Conservation (phyloP, 164 flowering plant genomes). For the Chimonanthus praecox region DNA sequence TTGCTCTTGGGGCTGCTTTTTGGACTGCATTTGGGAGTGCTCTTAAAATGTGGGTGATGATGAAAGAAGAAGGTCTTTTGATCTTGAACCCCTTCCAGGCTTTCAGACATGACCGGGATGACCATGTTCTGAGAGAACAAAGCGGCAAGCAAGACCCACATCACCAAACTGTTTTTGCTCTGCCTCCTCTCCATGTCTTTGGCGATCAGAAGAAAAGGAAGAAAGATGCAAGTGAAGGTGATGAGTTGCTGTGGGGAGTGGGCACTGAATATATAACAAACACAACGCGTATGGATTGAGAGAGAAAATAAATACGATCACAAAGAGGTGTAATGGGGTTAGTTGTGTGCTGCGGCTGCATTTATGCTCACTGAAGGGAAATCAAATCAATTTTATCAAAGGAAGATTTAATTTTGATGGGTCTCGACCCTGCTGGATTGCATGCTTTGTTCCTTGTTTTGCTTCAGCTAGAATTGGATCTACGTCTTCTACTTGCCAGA, state of each 20-base stretch:
- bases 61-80: conserved; percentile 53
- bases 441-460: too few relatives aligned
- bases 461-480: too few relatives aligned
- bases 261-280: conserved; percentile 15
- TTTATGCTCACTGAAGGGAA: too few relatives aligned
- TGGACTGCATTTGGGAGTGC: conserved; percentile 18
- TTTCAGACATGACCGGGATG: conserved; percentile 33
- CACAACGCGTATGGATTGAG: background rate
- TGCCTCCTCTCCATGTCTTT: conserved; percentile 27
- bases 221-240: background rate
- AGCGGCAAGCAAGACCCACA: conserved; percentile 26
- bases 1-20: conserved; percentile 7
- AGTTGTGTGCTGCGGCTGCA: too few relatives aligned
- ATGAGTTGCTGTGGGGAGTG: conserved; percentile 3
- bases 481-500: too few relatives aligned
- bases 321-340: too few relatives aligned
- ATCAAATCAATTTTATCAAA: too few relatives aligned
- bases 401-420: too few relatives aligned
- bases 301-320: conserved; percentile 23
- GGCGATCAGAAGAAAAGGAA: background rate
- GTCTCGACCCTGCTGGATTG: too few relatives aligned
- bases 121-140: conserved; percentile 45
- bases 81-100: conserved; percentile 18
- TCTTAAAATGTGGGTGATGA: conserved; percentile 34
- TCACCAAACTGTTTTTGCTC: conserved; percentile 16